Conservation (phyloP, 1,284 basidiomycete species). For the Fomitopsis pinicola region DNA sequence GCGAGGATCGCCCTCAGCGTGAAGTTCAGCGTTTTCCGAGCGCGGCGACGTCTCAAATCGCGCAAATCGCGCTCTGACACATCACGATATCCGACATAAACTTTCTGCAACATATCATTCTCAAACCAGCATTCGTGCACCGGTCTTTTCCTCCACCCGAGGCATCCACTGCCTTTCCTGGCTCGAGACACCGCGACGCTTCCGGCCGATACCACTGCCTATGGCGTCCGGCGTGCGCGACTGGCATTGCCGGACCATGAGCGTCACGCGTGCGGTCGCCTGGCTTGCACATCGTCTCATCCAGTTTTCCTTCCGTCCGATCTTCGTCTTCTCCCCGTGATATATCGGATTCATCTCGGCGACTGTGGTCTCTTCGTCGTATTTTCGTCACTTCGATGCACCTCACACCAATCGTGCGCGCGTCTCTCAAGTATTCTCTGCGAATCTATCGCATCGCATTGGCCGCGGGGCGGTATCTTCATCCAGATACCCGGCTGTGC, state of each 20-base stretch:
- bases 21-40: neutral
- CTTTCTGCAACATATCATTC: neutral
- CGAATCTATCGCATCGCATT: neutral
- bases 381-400: neutral
- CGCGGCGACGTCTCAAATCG: neutral
- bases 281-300: neutral
- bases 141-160: neutral
- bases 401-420: neutral
- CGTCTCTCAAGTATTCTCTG: neutral
- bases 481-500: neutral
- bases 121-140: neutral
- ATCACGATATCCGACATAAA: neutral
- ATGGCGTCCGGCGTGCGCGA: neutral
- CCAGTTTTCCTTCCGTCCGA: neutral
- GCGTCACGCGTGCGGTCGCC: slow-evolving; percentile 1
- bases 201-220: neutral
- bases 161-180: neutral
- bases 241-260: neutral
- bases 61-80: neutral
- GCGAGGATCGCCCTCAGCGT: neutral
- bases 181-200: neutral
- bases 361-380: neutral
- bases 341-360: slow-evolving; percentile 3
- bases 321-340: neutral
- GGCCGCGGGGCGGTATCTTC: neutral